These are phyloP conservation scores for Dioszegia hungarica DNA, from an alignment of 768 basidiomycete species.

Conservation along the genomic window DNA sequence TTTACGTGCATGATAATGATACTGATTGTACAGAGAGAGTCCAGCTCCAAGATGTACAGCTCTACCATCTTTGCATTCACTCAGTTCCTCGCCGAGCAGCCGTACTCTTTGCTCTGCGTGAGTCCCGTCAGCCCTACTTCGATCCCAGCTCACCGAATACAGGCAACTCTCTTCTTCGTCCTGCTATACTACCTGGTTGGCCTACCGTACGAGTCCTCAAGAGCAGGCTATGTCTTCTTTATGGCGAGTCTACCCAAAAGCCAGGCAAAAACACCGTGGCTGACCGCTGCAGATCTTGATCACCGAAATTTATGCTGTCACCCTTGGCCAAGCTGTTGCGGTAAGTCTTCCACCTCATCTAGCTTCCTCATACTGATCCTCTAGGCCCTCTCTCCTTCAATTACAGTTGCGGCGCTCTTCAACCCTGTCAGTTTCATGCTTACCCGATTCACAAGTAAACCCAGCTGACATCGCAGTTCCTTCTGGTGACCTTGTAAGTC, in stretches of 20 bases:
- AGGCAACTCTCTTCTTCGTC: too few species aligned
- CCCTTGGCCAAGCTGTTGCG: constrained; percentile 62
- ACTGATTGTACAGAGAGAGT: constrained; percentile 53
- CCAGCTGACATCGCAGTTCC: too few species aligned
- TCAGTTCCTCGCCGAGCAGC: constrained; percentile 75
- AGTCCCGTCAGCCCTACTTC: too few species aligned
- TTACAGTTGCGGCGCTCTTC: constrained; percentile 72
- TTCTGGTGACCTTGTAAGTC: neutral
- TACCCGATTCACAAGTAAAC: neutral
- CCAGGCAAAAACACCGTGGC: neutral
- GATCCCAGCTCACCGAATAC: neutral
- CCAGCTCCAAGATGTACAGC: constrained; percentile 75
- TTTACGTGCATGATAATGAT: too few species aligned
- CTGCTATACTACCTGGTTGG: constrained; percentile 27
- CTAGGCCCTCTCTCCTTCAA: constrained; percentile 69
- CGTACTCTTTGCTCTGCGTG: constrained; percentile 57
- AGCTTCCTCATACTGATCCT: too few species aligned
- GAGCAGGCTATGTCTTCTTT: constrained; percentile 46
- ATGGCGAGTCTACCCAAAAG: constrained; percentile 12
- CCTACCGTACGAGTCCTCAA: constrained; percentile 35
- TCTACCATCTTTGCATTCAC: constrained; percentile 78
- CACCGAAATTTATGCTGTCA: constrained; percentile 68
- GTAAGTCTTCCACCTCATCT: too few species aligned
- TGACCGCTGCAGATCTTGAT: constrained; percentile 53
- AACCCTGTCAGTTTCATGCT: constrained; percentile 9